A percentile compares a stretch with the other conserved stretches of the same genome.
Evolutionary conservation across 2,329 filamentous ascomycete genomes (phyloP).

Genomic region (Thermothelomyces thermophilus): DNA sequence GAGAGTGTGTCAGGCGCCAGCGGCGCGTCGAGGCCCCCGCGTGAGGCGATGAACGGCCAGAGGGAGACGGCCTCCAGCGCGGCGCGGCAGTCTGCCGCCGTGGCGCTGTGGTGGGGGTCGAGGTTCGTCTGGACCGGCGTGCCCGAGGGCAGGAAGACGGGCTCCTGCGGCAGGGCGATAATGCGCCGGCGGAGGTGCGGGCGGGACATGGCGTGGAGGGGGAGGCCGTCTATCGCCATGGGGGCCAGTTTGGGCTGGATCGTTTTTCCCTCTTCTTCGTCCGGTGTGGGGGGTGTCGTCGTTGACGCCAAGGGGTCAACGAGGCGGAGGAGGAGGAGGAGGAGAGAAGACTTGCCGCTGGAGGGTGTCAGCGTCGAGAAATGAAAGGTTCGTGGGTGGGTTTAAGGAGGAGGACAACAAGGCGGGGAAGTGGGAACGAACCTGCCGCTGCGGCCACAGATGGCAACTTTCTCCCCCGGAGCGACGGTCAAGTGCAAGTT

Average conservation of each 20-base stretch:
- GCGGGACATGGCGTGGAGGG: constrained; percentile 35
- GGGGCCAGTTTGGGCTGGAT: neutral
- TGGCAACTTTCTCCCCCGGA: constrained; percentile 33
- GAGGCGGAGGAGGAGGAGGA: constrained; percentile 36
- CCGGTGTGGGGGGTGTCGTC: neutral
- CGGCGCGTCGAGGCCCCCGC: constrained; percentile 30
- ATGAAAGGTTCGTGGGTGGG: too few species aligned
- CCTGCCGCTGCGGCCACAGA: constrained; percentile 40
- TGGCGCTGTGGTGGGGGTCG: constrained; percentile 33
- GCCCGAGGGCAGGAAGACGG: constrained; percentile 43
- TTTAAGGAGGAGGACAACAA: too few species aligned
- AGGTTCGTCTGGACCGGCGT: constrained; percentile 38
- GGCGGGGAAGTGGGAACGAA: too few species aligned
- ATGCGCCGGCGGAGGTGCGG: constrained; percentile 39
- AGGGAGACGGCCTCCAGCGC: constrained; percentile 34
- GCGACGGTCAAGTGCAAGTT: constrained; percentile 28
- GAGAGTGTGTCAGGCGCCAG: constrained; percentile 46
- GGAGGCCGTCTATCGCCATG: constrained; percentile 40
- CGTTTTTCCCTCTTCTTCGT: neutral
- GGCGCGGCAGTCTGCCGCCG: constrained; percentile 29
- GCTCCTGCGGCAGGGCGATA: constrained; percentile 48
- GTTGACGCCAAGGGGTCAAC: constrained; percentile 32
- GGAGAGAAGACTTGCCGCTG: constrained; percentile 39
- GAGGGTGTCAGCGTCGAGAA: constrained; percentile 25
- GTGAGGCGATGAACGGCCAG: constrained; percentile 28